Evolutionary conservation across 2,329 filamentous ascomycete species (phyloP), one percentile per base, ranked within the genome.

Genomic region (Metarhizium anisopliae): DNA sequence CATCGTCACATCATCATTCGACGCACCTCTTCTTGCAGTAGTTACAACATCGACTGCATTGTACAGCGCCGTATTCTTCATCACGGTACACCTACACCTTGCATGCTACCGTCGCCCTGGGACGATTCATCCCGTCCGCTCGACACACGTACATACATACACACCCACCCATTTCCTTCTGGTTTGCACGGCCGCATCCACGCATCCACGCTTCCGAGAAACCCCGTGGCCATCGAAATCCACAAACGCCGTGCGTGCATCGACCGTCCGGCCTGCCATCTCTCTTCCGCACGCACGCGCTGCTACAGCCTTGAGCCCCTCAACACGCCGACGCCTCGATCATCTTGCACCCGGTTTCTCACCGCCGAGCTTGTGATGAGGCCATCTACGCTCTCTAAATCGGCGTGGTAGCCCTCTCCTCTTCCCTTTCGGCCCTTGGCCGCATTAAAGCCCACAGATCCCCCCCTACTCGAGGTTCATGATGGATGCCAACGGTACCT

Each of bases 401-500:
- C 18, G 47, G 56, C 53, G 54, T 52, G 32, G 35, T 54, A 54
- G 54, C 56, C 51, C 51, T 40, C 25, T 47, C 42, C 32, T 16
- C 20, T 35, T n/a, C 53, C 16, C 7, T 13, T 30, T 16, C 16
- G 49, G 38, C 6, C 43, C 30, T 20, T 38, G 32, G 50, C 45
- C 20, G 45, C 20, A 29, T 38, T 50, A 7, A 55, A 47, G 30
- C 5, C 25, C 29, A 13, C 25, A 42, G 2, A 51, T 42, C n/a
- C 20, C 8, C 20, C 29, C 20, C 25, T 29, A 32, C 29, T 45
- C 42, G 38, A 52, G 45, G 35, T 54, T 53, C 53, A 47, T 20
- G 32, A 61, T 61, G 60, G 49, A 52, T 18, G 6, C 57, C 20
- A 59, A 61, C 53, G 60, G 55, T 56, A 57, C 57, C 42, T 53